Evolutionary conservation across 116 monocot species (phyloP), one percentile per base, ranked within the genome.

Genomic region (Cymodocea nodosa): DNA sequence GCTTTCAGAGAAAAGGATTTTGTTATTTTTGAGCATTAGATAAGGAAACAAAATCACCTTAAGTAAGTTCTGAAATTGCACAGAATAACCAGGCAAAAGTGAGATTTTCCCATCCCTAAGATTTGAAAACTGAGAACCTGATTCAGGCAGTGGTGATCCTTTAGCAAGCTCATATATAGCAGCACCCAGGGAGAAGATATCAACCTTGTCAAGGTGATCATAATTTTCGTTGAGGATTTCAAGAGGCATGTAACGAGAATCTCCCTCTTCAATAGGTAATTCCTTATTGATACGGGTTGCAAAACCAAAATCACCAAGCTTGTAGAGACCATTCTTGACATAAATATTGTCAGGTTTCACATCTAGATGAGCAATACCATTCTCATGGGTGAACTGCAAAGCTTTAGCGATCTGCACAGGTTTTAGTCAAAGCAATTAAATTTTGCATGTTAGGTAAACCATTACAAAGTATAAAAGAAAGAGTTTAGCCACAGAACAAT

Each of bases 281-380:
- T 77, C 85, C 73, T 64, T 68, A 70, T 95, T 77, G 35, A 73
- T 73, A 18, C 90, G 81, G 17, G 87, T 95, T 52, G 95, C 90
- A 73, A 90, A 95, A 17, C 95, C 95, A 73, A 90, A 90, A 73
- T 95, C 95, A 30, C 95, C 95, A 61, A 95, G 84, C 64, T 95
- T 95, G 64, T 95, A 90, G 23, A 79, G 55, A 63, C 79, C 74
- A 65, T 77, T 70, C 64, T 90, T 90, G 15, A 85, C 77, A 73
- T 95, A 95, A 73, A 95, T 90, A 72, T 95, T 95, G 11, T 95
- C 95, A 40, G 95, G 95, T 72, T 95, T 95, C 62, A 95, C 80
- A 78, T 95, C 95, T 62, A 95, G 68, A 64, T 95, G 95, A 60
- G 83, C 90, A 64, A 95, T 72, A 4, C 95, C 95, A 56, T 72